Base-by-base conservation (phyloP, 495 filamentous ascomycete species). In the Astrothelium macrocarpum region DNA sequence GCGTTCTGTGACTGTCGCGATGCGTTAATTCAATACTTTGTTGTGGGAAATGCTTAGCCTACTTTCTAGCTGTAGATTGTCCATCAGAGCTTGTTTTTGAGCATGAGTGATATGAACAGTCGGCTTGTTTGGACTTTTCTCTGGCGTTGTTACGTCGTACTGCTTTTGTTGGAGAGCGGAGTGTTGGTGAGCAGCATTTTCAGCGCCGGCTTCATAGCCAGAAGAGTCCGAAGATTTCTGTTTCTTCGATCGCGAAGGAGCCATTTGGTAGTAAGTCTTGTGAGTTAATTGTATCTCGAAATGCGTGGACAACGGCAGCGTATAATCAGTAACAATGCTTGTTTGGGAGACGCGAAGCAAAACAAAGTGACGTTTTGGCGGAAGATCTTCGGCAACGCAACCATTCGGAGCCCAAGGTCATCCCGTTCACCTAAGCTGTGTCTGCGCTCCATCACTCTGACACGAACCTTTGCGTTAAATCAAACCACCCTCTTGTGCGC, bases 31-130 rank as follows among this genome's bases (percentile, higher is more conserved):
- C 25, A 10, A 56, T 56, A 56, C 29, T 11, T 26, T 5, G 49
- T 26, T n/a, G 20, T n/a, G 34, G 16, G 26, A 56, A 20, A 26
- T 28, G 31, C 61, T 18, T 63, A 63, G 76, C 87, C 62, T 82
- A 96, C 94, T 84, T 77, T 98, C 94, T 53, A 97, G 81, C 69
- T 96, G 90, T 32, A 97, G 73, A 69, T 98, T 97, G 65, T 96
- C 91, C 62, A 96, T 86, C 12, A 97, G 79, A 5, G 90, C 87
- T 73, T 93, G 89, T 75, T 96, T 95, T 73, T 95, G 90, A 59
- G 75, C 82, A 61, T 85, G 79, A 4, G 90, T 90, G 62, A 97
- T 84, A 59, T 60, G 60, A 62, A 71, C 76, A 62, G 77, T 80
- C 72, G 82, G 86, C 73, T 81, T 87, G 12, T 78, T 75, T 0